Percentiles rank a stretch among this genome's conserved stretches.
These are phyloP conservation scores for Cryptococcus floricola DNA, from an alignment of 1,284 basidiomycete genomes.

Conservation along the genomic window DNA sequence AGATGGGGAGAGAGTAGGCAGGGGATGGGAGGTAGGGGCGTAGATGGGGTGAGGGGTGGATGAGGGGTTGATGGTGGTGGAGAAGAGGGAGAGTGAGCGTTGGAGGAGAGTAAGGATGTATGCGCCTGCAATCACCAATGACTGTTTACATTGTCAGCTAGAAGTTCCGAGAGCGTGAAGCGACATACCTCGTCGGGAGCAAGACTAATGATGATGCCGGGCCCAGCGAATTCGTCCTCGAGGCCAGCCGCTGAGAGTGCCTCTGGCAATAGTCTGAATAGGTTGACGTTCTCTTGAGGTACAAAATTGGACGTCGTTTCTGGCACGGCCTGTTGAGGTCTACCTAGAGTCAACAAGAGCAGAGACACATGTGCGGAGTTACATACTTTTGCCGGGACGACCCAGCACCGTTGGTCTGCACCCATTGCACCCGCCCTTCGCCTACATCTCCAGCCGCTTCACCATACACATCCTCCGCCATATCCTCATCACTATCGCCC, in stretches of 20 bases:
- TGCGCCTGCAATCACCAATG: conserved; percentile 25
- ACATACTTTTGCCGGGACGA: background rate
- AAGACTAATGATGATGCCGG: conserved; percentile 36
- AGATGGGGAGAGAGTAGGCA: conserved; percentile 48
- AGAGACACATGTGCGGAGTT: background rate
- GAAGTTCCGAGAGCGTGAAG: background rate
- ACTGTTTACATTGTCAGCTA: background rate
- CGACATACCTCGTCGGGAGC: conserved; percentile 33
- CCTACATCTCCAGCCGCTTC: conserved; percentile 14
- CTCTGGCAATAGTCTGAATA: conserved; percentile 10
- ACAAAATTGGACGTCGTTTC: conserved; percentile 21
- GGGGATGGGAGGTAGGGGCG: conserved; percentile 55
- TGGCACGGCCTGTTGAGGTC: background rate
- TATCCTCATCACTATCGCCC: conserved; percentile 14
- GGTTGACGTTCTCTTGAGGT: conserved; percentile 24
- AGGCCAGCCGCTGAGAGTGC: conserved; percentile 20
- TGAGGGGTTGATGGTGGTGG: conserved; percentile 50
- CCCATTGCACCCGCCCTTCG: conserved; percentile 22
- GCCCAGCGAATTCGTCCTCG: conserved; percentile 11
- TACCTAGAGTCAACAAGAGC: background rate
- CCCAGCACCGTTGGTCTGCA: background rate
- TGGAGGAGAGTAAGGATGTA: conserved; percentile 39
- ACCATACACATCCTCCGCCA: conserved; percentile 11
- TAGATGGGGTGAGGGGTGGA: conserved; percentile 44
- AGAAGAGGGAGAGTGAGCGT: conserved; percentile 26